Percentiles rank a stretch among this genome's conserved stretches.
Conservation (phyloP, 768 basidiomycete genomes). For the Termitomyces sp. region DNA sequence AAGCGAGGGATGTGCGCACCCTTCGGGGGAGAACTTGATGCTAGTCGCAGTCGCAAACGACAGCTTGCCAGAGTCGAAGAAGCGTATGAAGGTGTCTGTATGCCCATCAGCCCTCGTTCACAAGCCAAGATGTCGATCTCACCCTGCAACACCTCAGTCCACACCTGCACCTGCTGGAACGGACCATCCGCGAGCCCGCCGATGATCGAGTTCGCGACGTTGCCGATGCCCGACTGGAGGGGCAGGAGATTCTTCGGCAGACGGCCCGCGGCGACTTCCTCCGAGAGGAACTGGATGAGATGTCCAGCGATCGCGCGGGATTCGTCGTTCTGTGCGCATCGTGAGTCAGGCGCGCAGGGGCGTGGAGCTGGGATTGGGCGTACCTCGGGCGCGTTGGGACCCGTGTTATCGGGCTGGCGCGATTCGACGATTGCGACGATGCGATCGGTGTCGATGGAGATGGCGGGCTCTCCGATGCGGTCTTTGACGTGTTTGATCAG, state of each 20-base stretch:
- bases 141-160: conserved; percentile 48
- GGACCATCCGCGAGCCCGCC: conserved; percentile 46
- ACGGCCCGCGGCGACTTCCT: conserved; percentile 38
- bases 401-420: conserved; percentile 40
- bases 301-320: conserved; percentile 39
- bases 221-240: conserved; percentile 45
- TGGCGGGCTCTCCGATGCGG: conserved; percentile 40
- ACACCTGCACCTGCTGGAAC: conserved; percentile 46
- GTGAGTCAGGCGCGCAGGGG: background rate
- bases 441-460: conserved; percentile 46
- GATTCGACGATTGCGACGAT: conserved; percentile 43
- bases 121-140: background rate
- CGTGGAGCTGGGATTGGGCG: background rate
- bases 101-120: background rate
- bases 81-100: conserved; percentile 41
- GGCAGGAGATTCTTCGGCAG: conserved; percentile 40
- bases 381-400: conserved; percentile 40
- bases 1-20: conserved; percentile 19
- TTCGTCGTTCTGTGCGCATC: conserved; percentile 29
- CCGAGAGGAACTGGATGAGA: conserved; percentile 40
- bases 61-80: conserved; percentile 45
- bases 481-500: conserved; percentile 41
- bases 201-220: conserved; percentile 48
- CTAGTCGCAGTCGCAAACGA: conserved; percentile 46
- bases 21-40: conserved; percentile 42